These are phyloP conservation scores for Cladorrhinum sp. DNA, from an alignment of 2,329 filamentous ascomycete genomes.

Conservation along the genomic window DNA sequence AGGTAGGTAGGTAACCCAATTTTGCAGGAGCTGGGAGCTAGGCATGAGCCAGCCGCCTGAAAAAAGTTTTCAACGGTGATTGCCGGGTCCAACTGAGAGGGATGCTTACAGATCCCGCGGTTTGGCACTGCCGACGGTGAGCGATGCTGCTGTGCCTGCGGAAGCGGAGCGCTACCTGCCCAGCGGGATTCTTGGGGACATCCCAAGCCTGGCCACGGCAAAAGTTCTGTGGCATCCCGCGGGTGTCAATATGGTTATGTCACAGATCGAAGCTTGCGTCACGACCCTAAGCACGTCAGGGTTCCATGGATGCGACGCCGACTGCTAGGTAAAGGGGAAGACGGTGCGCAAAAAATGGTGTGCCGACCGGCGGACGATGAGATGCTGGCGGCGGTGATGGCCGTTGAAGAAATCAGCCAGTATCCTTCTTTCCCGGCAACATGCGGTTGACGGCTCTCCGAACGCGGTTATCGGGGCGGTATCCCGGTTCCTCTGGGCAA, in stretches of 20 bases:
- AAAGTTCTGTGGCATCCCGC: slow-evolving; percentile 1
- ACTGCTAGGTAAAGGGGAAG: slow-evolving; percentile 15
- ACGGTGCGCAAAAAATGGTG: slow-evolving; percentile 12
- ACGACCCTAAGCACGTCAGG: slow-evolving; percentile 16
- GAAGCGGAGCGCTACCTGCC: slow-evolving; percentile 15
- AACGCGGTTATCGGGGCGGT: slow-evolving; percentile 24
- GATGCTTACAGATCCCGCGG: not conserved
- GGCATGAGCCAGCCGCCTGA: too few relatives aligned
- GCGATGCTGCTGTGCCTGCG: slow-evolving; percentile 3
- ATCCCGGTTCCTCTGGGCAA: slow-evolving; percentile 21
- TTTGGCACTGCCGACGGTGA: slow-evolving; percentile 3
- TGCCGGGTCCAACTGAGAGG: not conserved
- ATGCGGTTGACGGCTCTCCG: slow-evolving; percentile 19
- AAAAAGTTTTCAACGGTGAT: not conserved
- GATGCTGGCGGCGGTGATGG: slow-evolving; percentile 5
- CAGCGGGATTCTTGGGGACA: slow-evolving; percentile 11
- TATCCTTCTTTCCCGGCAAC: slow-evolving; percentile 18
- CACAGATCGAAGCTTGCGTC: slow-evolving; percentile 9
- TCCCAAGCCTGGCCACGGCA: not conserved
- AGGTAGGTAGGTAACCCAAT: too few relatives aligned
- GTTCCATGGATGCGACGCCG: slow-evolving; percentile 18
- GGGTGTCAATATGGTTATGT: slow-evolving; percentile 10
- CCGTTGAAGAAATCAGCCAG: slow-evolving; percentile 7
- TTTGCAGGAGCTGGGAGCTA: too few relatives aligned
- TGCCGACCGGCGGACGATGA: not conserved